Base-by-base conservation (phyloP, 306 rosid genomes). In the Rosa persica region DNA sequence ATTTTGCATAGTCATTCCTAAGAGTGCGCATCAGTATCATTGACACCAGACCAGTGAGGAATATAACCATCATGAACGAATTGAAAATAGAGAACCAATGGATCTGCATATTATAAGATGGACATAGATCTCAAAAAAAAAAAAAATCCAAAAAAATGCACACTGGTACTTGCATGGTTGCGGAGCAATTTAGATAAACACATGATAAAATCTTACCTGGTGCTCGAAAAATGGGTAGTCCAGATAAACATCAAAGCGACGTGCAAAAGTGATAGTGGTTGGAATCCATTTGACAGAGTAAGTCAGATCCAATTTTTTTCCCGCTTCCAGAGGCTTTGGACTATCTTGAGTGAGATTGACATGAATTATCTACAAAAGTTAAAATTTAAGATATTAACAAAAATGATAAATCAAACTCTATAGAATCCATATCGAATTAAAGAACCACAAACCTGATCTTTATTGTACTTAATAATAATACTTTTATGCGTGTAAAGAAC, bases 71-170 rank as follows among this genome's bases (percentile, higher is more conserved):
- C 99, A 95, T 95, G 88, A 95, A 95, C 12, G 98, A 95, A 83
- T 95, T 95, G 79, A 93, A 95, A 86, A 95, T 95, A 78, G 99
- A 95, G 93, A 93, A 95, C 99, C 99, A 95, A 82, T 95, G 99
- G 75, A 95, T 95, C 99, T 95, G 92, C 82, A 81, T 62, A 84
- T 67, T 43, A 54, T 66, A 51, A 82, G 69, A 80, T 52, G 70
- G 76, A 81, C 58, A 73, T 42, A 80, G 34, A 58, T 22, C 13
- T 57, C 62, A 57, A n/a, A 73, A 76, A 84, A 27, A 78, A 48
- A 61, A 79, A 62, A 76, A 61, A 61, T 30, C 67, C 25, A 40
- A n/a, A 77, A 34, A 43, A 22, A 46, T 60, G 49, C 76, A 71
- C 72, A 49, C 52, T 4, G 39, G 34, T 43, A 74, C 42, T 75